Percentiles rank a stretch among this genome's conserved stretches.
Evolutionary conservation across 2,329 filamentous ascomycete genomes (phyloP).

Genomic region (Penicillium corylophilum): DNA sequence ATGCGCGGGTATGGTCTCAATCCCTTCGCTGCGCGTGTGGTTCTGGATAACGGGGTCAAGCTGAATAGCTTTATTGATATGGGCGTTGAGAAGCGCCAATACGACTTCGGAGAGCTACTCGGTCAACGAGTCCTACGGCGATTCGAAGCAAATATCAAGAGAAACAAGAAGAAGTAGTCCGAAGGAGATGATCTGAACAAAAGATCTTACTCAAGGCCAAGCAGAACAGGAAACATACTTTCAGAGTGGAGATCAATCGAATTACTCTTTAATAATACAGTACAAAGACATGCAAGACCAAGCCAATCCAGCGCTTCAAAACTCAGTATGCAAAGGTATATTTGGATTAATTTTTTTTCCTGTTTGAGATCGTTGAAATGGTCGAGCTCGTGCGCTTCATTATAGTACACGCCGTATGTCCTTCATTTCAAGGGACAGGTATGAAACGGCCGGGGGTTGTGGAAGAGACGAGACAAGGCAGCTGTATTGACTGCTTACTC

Average conservation of each 20-base stretch:
- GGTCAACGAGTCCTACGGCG: neutral
- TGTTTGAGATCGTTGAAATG: slow-evolving; percentile 25
- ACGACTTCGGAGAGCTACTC: neutral
- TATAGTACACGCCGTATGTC: slow-evolving; percentile 34
- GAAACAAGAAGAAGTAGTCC: neutral
- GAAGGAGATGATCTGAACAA: neutral
- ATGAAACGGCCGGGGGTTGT: slow-evolving; percentile 13
- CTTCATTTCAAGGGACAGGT: slow-evolving; percentile 3
- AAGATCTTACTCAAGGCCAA: no score
- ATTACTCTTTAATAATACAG: slow-evolving; percentile 38
- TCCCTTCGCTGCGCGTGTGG: neutral
- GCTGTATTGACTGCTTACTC: slow-evolving; percentile 60
- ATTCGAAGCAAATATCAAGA: neutral
- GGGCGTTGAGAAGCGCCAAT: neutral
- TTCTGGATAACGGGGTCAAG: neutral
- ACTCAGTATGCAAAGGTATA: slow-evolving; percentile 26
- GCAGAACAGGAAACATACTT: neutral
- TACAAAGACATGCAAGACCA: slow-evolving; percentile 34
- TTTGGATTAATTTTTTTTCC: slow-evolving; percentile 22
- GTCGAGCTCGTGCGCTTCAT: slow-evolving; percentile 30
- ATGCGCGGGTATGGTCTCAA: neutral
- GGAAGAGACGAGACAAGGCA: slow-evolving; percentile 19
- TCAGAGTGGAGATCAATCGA: slow-evolving; percentile 35
- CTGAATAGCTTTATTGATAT: neutral
- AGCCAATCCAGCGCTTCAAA: slow-evolving; percentile 31